Evolutionary conservation across 495 filamentous ascomycete species (phyloP).

Genomic region (Penicillium egyptiacum): DNA sequence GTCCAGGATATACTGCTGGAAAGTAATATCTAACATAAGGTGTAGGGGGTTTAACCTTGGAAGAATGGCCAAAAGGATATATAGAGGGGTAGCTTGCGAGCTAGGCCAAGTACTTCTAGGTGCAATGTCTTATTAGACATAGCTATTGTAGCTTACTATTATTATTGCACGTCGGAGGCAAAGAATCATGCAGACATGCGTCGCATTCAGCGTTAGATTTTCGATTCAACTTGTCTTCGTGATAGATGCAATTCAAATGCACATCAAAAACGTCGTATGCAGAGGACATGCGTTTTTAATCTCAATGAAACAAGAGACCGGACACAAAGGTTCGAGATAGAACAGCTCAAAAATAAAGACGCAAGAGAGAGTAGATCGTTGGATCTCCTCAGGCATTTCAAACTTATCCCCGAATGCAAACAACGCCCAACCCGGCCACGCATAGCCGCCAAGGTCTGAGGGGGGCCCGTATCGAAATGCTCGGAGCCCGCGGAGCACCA

Average conservation of each 20-base stretch:
- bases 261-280: slow-evolving; percentile 22
- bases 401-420: slow-evolving; percentile 14
- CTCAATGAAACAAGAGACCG: slow-evolving; percentile 3
- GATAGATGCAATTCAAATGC: slow-evolving; percentile 21
- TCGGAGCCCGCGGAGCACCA: slow-evolving; percentile 7
- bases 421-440: slow-evolving; percentile 5
- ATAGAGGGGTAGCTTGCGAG: background rate
- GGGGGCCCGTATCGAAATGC: background rate
- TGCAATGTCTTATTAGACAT: background rate
- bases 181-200: background rate
- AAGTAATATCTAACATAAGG: no score
- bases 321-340: slow-evolving; percentile 10
- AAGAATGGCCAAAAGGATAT: background rate
- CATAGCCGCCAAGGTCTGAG: slow-evolving; percentile 1
- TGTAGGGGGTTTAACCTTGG: no score
- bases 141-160: background rate
- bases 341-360: slow-evolving; percentile 9
- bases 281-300: slow-evolving; percentile 15
- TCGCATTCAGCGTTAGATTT: slow-evolving; percentile 6
- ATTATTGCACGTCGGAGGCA: background rate
- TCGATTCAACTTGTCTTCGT: slow-evolving; percentile 28
- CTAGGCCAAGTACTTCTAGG: background rate
- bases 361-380: slow-evolving; percentile 5
- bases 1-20: background rate
- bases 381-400: slow-evolving; percentile 4